Conservation (phyloP, 805 yeast species). For the Zygotorulaspora chibaensis region DNA sequence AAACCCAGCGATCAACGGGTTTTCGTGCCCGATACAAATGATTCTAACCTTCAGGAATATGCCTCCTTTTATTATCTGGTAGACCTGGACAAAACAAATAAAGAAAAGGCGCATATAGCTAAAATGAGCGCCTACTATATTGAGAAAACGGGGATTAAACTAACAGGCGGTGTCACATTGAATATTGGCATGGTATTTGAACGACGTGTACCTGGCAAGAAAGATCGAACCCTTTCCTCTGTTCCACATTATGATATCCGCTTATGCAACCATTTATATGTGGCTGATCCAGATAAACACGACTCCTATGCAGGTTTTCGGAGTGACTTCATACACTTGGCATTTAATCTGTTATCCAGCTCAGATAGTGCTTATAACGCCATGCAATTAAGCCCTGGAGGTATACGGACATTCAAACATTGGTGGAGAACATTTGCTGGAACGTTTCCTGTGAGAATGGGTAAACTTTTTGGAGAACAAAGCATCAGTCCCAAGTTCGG, state of each 20-base stretch:
- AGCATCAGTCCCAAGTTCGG: constrained; percentile 65
- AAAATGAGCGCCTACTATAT: constrained; percentile 29
- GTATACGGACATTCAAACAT: constrained; percentile 59
- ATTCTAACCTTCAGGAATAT: constrained; percentile 40
- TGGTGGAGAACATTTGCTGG: constrained; percentile 92
- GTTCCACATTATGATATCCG: constrained; percentile 59
- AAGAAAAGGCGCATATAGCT: constrained; percentile 17
- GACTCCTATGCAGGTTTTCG: constrained; percentile 82
- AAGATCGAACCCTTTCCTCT: constrained; percentile 42
- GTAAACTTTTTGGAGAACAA: constrained; percentile 59
- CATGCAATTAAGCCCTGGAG: constrained; percentile 69
- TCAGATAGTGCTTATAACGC: constrained; percentile 52
- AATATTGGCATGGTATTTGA: constrained; percentile 57
- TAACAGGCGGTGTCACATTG: constrained; percentile 58
- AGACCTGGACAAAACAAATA: constrained; percentile 23
- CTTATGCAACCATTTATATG: constrained; percentile 51
- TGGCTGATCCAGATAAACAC: constrained; percentile 47
- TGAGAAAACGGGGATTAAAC: constrained; percentile 52
- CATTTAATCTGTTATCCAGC: constrained; percentile 51
- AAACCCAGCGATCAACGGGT: constrained; percentile 43
- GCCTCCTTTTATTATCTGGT: constrained; percentile 48
- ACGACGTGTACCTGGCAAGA: constrained; percentile 36
- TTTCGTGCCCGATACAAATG: constrained; percentile 43
- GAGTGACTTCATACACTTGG: constrained; percentile 75
- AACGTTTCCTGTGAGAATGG: constrained; percentile 73